A percentile compares a stretch with the other conserved stretches of the same genome.
These are phyloP conservation scores for Sporothrix sp. DNA, from an alignment of 2,329 filamentous ascomycete species.

Conservation along the genomic window DNA sequence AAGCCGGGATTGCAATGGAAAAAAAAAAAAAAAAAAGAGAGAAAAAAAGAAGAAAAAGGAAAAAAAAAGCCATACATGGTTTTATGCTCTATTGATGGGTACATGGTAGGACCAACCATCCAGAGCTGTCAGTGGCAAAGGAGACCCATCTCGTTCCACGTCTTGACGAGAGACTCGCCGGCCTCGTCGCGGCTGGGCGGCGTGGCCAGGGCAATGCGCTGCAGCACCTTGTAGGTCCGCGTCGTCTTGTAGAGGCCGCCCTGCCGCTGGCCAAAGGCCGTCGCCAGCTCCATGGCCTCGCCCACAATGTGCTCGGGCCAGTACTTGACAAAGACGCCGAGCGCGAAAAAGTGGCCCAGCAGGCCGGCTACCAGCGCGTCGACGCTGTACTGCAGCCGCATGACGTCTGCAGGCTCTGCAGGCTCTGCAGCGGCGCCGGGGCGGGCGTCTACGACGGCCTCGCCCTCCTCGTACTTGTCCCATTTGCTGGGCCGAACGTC, in stretches of 20 bases:
- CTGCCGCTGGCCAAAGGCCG: not conserved
- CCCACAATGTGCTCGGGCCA: slow-evolving; percentile 8
- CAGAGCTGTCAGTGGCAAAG: too few species aligned
- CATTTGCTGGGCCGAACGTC: not conserved
- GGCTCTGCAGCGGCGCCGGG: not conserved
- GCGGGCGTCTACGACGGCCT: not conserved
- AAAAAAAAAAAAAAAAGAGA: too few species aligned
- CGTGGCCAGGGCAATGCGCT: not conserved
- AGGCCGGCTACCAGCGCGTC: slow-evolving; percentile 6
- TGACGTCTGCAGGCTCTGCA: not conserved
- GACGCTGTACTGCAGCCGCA: not conserved
- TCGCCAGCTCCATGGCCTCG: not conserved
- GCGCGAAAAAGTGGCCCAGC: slow-evolving; percentile 10
- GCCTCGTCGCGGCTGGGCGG: not conserved
- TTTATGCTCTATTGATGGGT: too few species aligned
- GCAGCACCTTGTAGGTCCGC: slow-evolving; percentile 2
- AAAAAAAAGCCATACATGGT: too few species aligned
- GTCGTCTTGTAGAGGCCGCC: not conserved
- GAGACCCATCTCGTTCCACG: too few species aligned
- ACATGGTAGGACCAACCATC: too few species aligned
- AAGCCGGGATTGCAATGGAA: too few species aligned
- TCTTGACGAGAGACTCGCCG: too few species aligned
- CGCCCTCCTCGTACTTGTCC: not conserved
- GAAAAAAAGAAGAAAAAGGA: too few species aligned
- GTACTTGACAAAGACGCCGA: slow-evolving; percentile 13